Conservation (phyloP, 352 stramenopile species). For the Globisporangium uncinulatum region DNA sequence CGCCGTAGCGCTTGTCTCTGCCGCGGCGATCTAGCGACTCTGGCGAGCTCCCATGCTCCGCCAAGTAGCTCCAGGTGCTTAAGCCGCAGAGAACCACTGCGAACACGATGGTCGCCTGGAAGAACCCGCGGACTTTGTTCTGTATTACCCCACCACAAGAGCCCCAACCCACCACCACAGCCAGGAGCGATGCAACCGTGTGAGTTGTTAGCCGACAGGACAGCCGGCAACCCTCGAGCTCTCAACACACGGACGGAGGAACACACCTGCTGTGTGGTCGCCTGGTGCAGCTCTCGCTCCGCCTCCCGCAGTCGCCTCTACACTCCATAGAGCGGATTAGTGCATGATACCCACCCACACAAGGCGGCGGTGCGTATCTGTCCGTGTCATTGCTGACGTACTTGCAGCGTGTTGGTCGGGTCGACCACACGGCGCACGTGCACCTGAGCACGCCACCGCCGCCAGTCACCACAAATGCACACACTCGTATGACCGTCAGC, state of each 20-base stretch:
- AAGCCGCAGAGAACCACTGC: conserved; percentile 29
- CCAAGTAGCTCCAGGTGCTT: conserved; percentile 24
- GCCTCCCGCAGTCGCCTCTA: conserved; percentile 38
- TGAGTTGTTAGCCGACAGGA: neutral
- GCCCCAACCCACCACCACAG: neutral
- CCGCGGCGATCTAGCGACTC: neutral
- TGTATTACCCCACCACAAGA: conserved; percentile 3
- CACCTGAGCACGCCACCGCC: conserved; percentile 16
- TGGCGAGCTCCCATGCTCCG: neutral
- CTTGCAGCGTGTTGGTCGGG: conserved; percentile 35
- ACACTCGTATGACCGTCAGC: neutral
- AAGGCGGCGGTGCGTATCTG: neutral
- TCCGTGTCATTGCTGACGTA: neutral
- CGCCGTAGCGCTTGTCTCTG: neutral
- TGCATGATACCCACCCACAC: neutral
- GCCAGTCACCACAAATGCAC: neutral
- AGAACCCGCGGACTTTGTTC: conserved; percentile 31
- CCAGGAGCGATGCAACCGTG: neutral
- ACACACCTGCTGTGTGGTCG: conserved; percentile 29
- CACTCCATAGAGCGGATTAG: neutral
- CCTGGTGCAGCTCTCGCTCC: conserved; percentile 28
- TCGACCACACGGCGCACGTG: conserved; percentile 39
- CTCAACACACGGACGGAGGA: neutral
- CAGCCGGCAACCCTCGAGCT: neutral
- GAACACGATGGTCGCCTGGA: conserved; percentile 27